Evolutionary conservation across 306 rosid genomes (phyloP).

Genomic region (Fagus sylvatica): DNA sequence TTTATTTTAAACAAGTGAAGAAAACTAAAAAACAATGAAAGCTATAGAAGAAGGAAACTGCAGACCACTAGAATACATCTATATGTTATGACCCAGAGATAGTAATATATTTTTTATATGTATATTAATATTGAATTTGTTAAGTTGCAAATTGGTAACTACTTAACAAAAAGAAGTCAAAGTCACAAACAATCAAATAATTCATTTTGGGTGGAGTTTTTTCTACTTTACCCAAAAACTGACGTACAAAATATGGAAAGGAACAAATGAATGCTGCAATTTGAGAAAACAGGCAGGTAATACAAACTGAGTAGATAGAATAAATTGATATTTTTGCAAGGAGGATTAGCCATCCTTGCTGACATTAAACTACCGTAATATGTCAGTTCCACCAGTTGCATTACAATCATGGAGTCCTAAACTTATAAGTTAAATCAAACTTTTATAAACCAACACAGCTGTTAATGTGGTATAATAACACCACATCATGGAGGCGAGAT

Average conservation of each 20-base stretch:
- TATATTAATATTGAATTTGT: not conserved
- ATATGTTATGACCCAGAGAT: not conserved
- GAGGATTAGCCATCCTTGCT: not conserved
- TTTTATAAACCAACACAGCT: not conserved
- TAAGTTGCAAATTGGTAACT: not conserved
- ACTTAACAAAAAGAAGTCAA: not conserved
- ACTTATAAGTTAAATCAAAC: not conserved
- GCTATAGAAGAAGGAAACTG: not conserved
- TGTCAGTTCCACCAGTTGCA: slow-evolving; percentile 9
- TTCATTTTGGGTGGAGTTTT: not conserved
- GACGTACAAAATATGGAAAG: not conserved
- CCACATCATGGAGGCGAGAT: not conserved
- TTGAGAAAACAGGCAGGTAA: not conserved
- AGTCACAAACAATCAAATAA: not conserved
- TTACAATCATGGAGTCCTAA: not conserved
- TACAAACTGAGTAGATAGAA: not conserved
- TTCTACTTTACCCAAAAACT: not conserved
- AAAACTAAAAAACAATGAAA: slow-evolving; percentile 9
- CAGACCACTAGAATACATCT: not conserved
- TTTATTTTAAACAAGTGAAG: not conserved
- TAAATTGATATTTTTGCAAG: not conserved
- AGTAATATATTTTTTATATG: too few relatives aligned
- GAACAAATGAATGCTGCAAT: not conserved
- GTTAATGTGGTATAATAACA: not conserved
- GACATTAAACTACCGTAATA: too few relatives aligned